phyloP scores from a whole-genome alignment of 345 rosid genomes.

The Cochlearia excelsa region DNA sequence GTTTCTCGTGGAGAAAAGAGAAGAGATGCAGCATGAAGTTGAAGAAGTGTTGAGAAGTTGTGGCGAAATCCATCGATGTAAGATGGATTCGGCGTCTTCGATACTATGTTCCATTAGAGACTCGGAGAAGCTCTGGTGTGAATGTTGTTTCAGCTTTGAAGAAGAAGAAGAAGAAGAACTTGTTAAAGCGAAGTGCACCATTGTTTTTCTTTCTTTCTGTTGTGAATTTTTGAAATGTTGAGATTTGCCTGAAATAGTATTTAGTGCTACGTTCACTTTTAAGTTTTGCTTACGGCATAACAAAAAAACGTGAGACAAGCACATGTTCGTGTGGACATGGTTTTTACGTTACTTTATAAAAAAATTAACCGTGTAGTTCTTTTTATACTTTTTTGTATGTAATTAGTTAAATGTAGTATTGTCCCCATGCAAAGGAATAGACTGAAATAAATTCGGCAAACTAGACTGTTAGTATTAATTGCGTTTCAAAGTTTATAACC shows the following conservation, averaged over 20 bases:
- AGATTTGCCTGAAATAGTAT: neutral
- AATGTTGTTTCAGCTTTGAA: slow-evolving; percentile 20
- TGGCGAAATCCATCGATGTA: slow-evolving; percentile 43
- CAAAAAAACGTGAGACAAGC: slow-evolving; percentile 28
- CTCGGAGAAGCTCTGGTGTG: slow-evolving; percentile 49
- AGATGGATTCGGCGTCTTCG: slow-evolving; percentile 39
- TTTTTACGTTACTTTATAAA: neutral
- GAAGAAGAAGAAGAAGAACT: slow-evolving; percentile 3
- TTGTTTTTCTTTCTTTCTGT: neutral
- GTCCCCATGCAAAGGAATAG: too few relatives aligned
- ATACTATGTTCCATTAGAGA: slow-evolving; percentile 53
- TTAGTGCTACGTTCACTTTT: slow-evolving; percentile 7
- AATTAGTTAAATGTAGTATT: too few relatives aligned
- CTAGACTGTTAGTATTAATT: too few relatives aligned
- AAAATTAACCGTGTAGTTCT: too few relatives aligned
- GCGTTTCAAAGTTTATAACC: too few relatives aligned
- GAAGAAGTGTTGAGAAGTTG: neutral
- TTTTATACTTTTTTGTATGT: too few relatives aligned
- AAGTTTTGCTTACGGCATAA: neutral
- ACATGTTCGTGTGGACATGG: neutral
- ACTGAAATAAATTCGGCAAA: too few relatives aligned
- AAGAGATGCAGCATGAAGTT: slow-evolving; percentile 23
- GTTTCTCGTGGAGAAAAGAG: slow-evolving; percentile 42
- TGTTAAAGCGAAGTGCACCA: slow-evolving; percentile 18
- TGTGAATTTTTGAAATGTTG: slow-evolving; percentile 1